These are phyloP conservation scores for Kodamaea ohmeri DNA, from an alignment of 1,139 yeast species.

Conservation along the genomic window DNA sequence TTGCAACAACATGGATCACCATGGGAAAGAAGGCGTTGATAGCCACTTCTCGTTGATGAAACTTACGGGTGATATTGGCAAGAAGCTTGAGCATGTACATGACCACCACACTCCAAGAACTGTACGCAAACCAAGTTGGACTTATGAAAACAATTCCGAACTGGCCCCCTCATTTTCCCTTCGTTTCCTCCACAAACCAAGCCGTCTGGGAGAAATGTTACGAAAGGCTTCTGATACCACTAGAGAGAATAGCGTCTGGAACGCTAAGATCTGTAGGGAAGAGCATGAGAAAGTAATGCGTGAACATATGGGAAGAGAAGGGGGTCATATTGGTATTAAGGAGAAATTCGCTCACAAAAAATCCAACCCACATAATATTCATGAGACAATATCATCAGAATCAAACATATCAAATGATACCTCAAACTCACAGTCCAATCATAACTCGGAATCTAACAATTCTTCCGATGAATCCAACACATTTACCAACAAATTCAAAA, in stretches of 20 bases:
- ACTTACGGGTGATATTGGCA: not conserved
- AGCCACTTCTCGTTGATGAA: slow-evolving; percentile 1
- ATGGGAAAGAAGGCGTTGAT: not conserved
- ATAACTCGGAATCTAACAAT: too few relatives aligned
- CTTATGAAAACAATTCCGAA: slow-evolving; percentile 5
- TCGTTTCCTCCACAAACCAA: slow-evolving; percentile 42
- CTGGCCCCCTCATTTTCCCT: slow-evolving; percentile 25
- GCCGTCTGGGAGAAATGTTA: slow-evolving; percentile 33
- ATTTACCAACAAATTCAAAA: too few relatives aligned
- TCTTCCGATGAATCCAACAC: too few relatives aligned
- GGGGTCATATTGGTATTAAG: not conserved
- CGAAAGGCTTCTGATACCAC: slow-evolving; percentile 37
- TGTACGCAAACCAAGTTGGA: slow-evolving; percentile 6
- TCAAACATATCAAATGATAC: too few relatives aligned
- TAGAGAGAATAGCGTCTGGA: slow-evolving; percentile 29
- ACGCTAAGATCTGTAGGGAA: slow-evolving; percentile 14
- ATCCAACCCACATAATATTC: too few relatives aligned
- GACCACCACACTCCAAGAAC: not conserved
- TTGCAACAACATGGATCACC: slow-evolving; percentile 3
- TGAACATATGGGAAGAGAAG: not conserved
- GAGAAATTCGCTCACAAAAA: not conserved
- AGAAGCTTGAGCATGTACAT: not conserved
- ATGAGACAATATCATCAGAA: too few relatives aligned
- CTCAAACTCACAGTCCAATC: too few relatives aligned
- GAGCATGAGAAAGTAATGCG: slow-evolving; percentile 1